Evolutionary conservation across 129 eudicot genomes (phyloP), one percentile per base, ranked within the genome.

Genomic region (Chrysanthemum makinoi): DNA sequence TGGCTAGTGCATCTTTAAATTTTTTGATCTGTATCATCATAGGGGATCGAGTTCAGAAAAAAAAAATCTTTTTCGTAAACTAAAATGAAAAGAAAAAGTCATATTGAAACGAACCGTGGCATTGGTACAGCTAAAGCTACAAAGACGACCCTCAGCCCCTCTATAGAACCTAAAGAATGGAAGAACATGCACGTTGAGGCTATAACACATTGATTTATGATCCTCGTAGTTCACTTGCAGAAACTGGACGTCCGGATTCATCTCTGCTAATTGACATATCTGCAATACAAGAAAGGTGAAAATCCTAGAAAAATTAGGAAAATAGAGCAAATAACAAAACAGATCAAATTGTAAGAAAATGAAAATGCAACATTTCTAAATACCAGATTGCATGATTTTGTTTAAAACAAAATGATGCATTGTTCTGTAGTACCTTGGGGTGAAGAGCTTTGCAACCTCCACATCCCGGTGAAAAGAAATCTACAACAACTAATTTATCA

Each of bases 371-470:
- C 6, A 24, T n/a, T 11, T 60, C 46, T 11, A 73, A 49, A 47
- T 18, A 3, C 0, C 50, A n/a, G 9, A 50, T 26, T 39, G 10
- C 58, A 48, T 19, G 1, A 6, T 39, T 39, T 39, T 10, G 0
- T 6, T 6, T 39, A 39, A 39, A 39, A 39, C 46, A 6, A 1
- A 39, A 39, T 35, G 8, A 33, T 39, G 0, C 46, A 39, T 39
- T 0, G 2, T 0, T 6, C 46, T 7, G 3, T 52, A 35, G 48
- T 73, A 89, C 96, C 93, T 89, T 89, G 14, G 96, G 96, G 78
- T 89, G 93, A 72, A 89, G 96, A 66, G 93, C 96, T 82, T 64
- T 89, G 83, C 96, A 89, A 33, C 96, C 96, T 28, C 96, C 96
- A 72, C 92, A 89, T 61, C 96, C 96, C 70, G 92, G 96, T 53